Evolutionary conservation across 2,329 filamentous ascomycete species (phyloP).

Genomic region (Aspergillus candidus): DNA sequence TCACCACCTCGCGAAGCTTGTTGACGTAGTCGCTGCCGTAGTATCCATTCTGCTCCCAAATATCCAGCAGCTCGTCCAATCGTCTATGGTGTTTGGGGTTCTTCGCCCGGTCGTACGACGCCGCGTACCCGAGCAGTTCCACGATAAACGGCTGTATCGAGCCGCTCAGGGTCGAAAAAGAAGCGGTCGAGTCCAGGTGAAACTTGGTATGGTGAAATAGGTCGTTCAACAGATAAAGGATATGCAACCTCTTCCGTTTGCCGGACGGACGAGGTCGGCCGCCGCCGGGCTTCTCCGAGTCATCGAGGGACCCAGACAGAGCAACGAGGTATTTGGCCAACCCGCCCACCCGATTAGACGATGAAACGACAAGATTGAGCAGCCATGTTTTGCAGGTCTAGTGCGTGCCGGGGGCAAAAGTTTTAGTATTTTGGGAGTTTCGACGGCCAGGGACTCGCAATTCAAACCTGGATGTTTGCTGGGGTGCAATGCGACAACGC

Average conservation of each 20-base stretch:
- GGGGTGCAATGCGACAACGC: constrained; percentile 66
- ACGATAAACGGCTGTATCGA: constrained; percentile 56
- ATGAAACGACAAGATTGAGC: constrained; percentile 63
- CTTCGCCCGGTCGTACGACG: constrained; percentile 48
- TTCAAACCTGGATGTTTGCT: constrained; percentile 82
- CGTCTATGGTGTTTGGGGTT: constrained; percentile 62
- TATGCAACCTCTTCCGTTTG: constrained; percentile 64
- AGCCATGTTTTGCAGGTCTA: constrained; percentile 90
- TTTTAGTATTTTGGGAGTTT: constrained; percentile 32
- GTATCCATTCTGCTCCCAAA: constrained; percentile 66
- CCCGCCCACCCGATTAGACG: constrained; percentile 57
- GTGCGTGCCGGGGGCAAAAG: constrained; percentile 14
- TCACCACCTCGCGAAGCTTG: constrained; percentile 55
- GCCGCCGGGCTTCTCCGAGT: constrained; percentile 17
- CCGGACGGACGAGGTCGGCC: constrained; percentile 41
- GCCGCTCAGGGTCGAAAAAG: constrained; percentile 47
- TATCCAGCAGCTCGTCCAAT: constrained; percentile 55
- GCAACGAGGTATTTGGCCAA: constrained; percentile 71
- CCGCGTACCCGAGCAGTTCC: constrained; percentile 56
- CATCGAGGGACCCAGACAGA: constrained; percentile 55
- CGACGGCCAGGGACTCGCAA: constrained; percentile 25
- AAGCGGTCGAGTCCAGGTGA: constrained; percentile 40
- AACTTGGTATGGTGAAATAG: constrained; percentile 63
- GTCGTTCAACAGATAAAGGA: constrained; percentile 75
- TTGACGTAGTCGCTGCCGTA: constrained; percentile 51